Evolutionary conservation across 2,329 filamentous ascomycete genomes (phyloP), one percentile per base, ranked within the genome.

Genomic region (Penicillium sp.): DNA sequence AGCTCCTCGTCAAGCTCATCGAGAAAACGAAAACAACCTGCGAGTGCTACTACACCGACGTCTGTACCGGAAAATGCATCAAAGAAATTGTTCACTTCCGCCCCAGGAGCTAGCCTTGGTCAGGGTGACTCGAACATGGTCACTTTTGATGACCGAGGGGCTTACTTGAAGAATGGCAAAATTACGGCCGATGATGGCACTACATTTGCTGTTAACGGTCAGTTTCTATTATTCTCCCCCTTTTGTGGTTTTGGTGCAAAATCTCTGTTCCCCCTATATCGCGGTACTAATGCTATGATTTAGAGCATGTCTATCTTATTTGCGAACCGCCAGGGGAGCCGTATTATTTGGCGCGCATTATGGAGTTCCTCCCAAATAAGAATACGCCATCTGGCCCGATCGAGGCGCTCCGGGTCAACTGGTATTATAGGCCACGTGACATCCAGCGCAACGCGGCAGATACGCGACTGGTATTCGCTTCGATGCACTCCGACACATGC

Each of bases 401-500:
- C 66, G 94, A 97, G 74, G 88, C 92, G 47, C 79, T 99, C 71
- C 90, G 93, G 69, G 91, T 98, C 73, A 99, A 99, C 81, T 99
- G 95, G 95, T 97, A 94, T 79, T 98, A 98, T 78, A 89, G 95
- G 46, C 94, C 95, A 60, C 93, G 95, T 78, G 95, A 99, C 79
- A 96, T 98, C 73, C 91, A 92, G 69, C 91, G 93, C 70, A 95
- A 93, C 80, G 90, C 91, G 69, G 90, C 91, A 76, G 95, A 99
- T 82, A 94, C 91, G 63, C 91, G 95, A 65, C 84, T 94, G 71
- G 88, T 99, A 56, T 97, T 94, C 79, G 94, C 93, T 65, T 97
- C 95, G 31, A 99, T 99, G 95, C 95, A 99, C 79, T 98, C 95
- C 29, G 95, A 99, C 81, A 90, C 93, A 65, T 96, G 92, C 75